Conservation (phyloP, 768 basidiomycete species). For the Sporobolomyces roseus region DNA sequence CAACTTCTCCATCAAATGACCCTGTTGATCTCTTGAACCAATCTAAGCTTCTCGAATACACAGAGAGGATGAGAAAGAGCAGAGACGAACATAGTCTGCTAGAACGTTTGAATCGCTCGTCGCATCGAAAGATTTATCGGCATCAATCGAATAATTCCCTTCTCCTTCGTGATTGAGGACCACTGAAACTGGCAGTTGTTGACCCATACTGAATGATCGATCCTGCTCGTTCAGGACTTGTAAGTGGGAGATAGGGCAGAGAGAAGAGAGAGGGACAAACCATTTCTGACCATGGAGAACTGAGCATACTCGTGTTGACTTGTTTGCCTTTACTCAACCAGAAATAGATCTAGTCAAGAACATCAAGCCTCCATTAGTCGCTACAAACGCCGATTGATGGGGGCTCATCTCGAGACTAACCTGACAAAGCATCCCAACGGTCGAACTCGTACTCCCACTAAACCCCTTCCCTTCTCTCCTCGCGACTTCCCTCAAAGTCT, state of each 20-base stretch:
- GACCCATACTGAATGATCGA: conserved; percentile 67
- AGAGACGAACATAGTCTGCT: conserved; percentile 25
- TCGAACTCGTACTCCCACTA: conserved; percentile 78
- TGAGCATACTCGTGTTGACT: conserved; percentile 63
- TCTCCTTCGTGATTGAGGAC: conserved; percentile 55
- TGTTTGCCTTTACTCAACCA: conserved; percentile 68
- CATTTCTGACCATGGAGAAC: conserved; percentile 55
- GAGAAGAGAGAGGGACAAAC: not conserved
- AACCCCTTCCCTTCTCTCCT: conserved; percentile 60
- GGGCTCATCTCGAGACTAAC: conserved; percentile 9
- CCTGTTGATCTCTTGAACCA: conserved; percentile 53
- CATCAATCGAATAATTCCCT: conserved; percentile 49
- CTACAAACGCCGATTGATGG: not conserved
- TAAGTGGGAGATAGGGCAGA: not conserved
- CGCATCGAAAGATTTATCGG: conserved; percentile 48
- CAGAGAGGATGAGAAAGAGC: not conserved
- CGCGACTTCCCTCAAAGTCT: conserved; percentile 56
- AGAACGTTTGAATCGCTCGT: conserved; percentile 21
- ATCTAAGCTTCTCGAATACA: not conserved
- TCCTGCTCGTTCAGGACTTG: conserved; percentile 50
- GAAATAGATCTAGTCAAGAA: conserved; percentile 65
- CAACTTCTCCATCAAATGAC: conserved; percentile 81
- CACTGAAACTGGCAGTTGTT: conserved; percentile 70
- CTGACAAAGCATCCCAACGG: conserved; percentile 38
- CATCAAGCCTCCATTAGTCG: not conserved